Percentiles rank a stretch among this genome's conserved stretches.
Conservation (phyloP, 2,329 filamentous ascomycete genomes). For the Aspergillus quadrilineatus region DNA sequence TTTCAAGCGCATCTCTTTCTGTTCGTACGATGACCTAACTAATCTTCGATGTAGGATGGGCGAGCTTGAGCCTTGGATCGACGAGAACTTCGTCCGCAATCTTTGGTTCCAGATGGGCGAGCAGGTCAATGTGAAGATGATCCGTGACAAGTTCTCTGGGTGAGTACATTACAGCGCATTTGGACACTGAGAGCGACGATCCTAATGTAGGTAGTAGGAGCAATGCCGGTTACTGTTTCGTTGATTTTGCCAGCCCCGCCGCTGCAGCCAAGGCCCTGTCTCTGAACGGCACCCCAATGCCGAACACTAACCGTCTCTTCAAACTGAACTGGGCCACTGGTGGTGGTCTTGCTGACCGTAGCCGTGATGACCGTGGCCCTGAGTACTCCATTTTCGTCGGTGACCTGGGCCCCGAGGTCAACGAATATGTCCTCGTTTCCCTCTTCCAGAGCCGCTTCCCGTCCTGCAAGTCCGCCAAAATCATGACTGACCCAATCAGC, state of each 20-base stretch:
- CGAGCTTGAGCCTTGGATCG: conserved; percentile 98
- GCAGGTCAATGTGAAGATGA: conserved; percentile 98
- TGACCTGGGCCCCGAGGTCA: conserved; percentile 95
- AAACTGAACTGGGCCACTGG: conserved; percentile 99
- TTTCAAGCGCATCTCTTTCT: conserved; percentile 23
- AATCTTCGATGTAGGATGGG: conserved; percentile 74
- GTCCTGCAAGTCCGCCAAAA: conserved; percentile 98
- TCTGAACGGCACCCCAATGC: conserved; percentile 83
- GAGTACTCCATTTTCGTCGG: conserved; percentile 98
- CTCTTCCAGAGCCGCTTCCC: conserved; percentile 96
- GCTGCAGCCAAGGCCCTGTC: conserved; percentile 88
- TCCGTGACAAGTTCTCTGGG: conserved; percentile 98
- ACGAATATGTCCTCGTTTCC: conserved; percentile 95
- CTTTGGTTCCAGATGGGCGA: conserved; percentile 93
- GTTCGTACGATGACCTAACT: not conserved
- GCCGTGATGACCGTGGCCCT: conserved; percentile 88
- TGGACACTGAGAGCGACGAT: conserved; percentile 20
- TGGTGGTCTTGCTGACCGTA: conserved; percentile 86
- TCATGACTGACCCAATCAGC: conserved; percentile 98
- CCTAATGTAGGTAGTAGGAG: conserved; percentile 57
- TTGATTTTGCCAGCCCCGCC: conserved; percentile 81
- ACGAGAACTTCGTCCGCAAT: conserved; percentile 96
- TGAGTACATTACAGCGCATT: conserved; percentile 48
- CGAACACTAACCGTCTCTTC: conserved; percentile 92
- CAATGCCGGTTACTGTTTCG: conserved; percentile 98